Conservation (phyloP, 2,329 filamentous ascomycete species). For the Microdochium trichocladiopsis region DNA sequence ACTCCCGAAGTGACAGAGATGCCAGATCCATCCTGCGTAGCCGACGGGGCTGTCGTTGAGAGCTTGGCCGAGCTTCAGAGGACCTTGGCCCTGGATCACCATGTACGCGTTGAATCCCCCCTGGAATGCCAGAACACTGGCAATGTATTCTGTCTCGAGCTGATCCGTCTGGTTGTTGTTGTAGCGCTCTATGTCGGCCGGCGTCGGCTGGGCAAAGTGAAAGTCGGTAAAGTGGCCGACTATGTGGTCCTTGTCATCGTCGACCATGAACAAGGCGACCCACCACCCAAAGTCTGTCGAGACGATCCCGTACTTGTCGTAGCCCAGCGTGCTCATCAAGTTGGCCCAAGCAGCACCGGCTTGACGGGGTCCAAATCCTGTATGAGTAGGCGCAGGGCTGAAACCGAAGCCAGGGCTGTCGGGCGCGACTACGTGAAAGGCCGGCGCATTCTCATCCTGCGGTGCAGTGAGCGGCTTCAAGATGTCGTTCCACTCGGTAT, state of each 20-base stretch:
- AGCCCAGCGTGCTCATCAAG: conserved; percentile 10
- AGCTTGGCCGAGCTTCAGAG: conserved; percentile 1
- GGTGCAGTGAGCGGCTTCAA: background rate
- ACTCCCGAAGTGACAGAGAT: background rate
- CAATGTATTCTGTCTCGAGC: conserved; percentile 1
- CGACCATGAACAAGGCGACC: conserved; percentile 5
- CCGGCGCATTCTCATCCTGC: background rate
- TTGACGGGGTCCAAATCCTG: conserved; percentile 5
- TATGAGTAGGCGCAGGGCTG: conserved; percentile 8
- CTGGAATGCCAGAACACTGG: background rate
- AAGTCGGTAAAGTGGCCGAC: conserved; percentile 4
- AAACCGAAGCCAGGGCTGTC: conserved; percentile 12
- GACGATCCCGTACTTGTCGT: conserved; percentile 7
- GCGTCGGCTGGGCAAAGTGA: background rate
- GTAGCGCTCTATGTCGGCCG: conserved; percentile 1
- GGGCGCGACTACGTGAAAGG: conserved; percentile 10
- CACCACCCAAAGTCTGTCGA: conserved; percentile 7
- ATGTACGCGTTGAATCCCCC: background rate
- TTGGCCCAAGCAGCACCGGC: conserved; percentile 5
- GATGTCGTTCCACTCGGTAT: background rate
- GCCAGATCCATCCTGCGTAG: conserved; percentile 4
- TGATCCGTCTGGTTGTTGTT: background rate
- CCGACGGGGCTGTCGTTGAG: conserved; percentile 3
- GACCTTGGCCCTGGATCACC: background rate
- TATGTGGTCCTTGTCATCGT: conserved; percentile 3